phyloP scores from a whole-genome alignment of 805 yeast species.

The Candida alai region DNA sequence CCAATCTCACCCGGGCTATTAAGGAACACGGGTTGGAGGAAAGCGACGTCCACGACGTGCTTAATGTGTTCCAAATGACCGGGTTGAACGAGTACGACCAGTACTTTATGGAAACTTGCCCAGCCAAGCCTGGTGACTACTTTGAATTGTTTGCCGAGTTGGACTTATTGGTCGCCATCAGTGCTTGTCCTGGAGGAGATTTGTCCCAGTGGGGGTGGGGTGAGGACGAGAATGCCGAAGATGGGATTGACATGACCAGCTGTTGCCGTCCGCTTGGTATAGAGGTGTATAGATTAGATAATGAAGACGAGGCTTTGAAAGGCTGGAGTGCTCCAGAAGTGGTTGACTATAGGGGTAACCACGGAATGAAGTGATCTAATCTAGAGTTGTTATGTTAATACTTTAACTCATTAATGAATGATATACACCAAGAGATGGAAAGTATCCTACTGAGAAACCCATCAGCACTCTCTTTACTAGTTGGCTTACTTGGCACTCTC shows the following conservation, averaged over 20 bases:
- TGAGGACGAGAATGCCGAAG: constrained; percentile 45
- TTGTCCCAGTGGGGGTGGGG: constrained; percentile 71
- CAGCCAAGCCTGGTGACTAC: constrained; percentile 55
- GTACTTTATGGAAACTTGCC: constrained; percentile 69
- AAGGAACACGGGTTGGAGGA: constrained; percentile 60
- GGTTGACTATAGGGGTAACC: constrained; percentile 52
- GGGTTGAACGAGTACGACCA: constrained; percentile 63
- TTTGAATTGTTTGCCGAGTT: constrained; percentile 67
- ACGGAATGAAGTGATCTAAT: too few relatives aligned
- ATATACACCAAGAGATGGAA: too few relatives aligned
- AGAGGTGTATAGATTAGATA: constrained; percentile 54
- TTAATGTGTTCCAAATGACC: constrained; percentile 67
- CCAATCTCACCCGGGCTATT: constrained; percentile 57
- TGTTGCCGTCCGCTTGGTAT: constrained; percentile 62
- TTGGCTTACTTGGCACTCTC: too few relatives aligned
- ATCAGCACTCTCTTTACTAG: too few relatives aligned
- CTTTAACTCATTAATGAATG: too few relatives aligned
- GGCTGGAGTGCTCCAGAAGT: constrained; percentile 52
- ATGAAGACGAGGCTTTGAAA: constrained; percentile 37
- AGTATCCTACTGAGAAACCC: too few relatives aligned
- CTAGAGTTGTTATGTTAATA: too few relatives aligned
- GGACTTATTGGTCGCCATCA: constrained; percentile 58
- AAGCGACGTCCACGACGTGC: constrained; percentile 64
- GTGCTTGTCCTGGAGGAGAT: constrained; percentile 72
- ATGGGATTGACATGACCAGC: constrained; percentile 50